Percentiles rank a stretch among this genome's conserved stretches.
Evolutionary conservation across 257 asterid species (phyloP).

Genomic region (Solanum sejunctum): DNA sequence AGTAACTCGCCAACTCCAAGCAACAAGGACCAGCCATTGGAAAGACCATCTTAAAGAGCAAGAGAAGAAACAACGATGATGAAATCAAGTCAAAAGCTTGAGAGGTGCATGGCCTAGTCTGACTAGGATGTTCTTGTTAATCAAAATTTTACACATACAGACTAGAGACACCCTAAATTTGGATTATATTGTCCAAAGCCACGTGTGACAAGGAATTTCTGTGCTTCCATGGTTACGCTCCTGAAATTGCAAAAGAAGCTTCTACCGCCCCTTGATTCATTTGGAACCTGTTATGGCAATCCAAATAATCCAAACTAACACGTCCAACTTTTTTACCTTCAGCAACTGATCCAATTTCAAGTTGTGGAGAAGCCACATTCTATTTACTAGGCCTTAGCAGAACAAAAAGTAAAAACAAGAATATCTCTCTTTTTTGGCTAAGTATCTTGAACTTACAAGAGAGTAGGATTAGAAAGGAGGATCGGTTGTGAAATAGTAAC

Average conservation of each 20-base stretch:
- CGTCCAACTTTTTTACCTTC: not conserved
- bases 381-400: not conserved
- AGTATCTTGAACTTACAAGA: not conserved
- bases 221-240: not conserved
- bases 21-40: not conserved
- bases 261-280: not conserved
- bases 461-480: not conserved
- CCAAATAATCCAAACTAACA: not conserved
- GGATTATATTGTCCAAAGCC: not conserved
- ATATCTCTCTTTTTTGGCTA: not conserved
- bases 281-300: not conserved
- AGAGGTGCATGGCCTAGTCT: not conserved
- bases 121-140: not conserved
- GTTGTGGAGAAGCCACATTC: not conserved
- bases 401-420: not conserved
- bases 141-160: not conserved
- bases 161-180: not conserved
- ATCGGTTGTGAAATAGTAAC: not conserved
- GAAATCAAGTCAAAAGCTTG: not conserved
- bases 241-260: not conserved
- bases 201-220: not conserved
- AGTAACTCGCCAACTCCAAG: not conserved
- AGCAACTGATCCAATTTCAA: not conserved
- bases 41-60: not conserved
- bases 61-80: not conserved